Base-by-base conservation (phyloP, 441 rosid genomes). In the Syzygium malaccense region DNA sequence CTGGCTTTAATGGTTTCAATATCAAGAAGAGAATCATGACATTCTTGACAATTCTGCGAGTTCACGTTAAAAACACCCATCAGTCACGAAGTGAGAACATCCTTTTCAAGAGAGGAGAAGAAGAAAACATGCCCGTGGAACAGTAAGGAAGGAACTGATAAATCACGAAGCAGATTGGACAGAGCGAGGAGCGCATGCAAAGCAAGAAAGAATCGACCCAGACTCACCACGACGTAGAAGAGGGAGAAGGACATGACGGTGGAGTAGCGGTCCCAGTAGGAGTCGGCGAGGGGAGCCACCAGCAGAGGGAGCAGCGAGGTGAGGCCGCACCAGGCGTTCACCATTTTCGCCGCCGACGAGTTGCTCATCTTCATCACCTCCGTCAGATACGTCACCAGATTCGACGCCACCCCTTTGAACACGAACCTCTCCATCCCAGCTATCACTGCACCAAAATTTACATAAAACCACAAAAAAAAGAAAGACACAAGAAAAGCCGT, bases 381-480 rank as follows among this genome's bases (percentile, higher is more conserved):
- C 58, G 99, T 98, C 51, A 98, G 92, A 91, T 97, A 98, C 19
- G 98, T 98, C 86, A 98, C 98, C 86, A 98, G 92, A 91, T 98
- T 98, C 30, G 99, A 96, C 62, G 96, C 95, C 91, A 98, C 98
- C 88, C 99, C 99, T 91, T 98, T 98, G 95, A 95, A 98, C 55
- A 97, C 99, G 93, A 94, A 96, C 92, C 99, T 95, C 94, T 98
- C 99, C 86, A 95, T 94, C 6, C 98, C 99, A 68, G 97, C 96
- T 68, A 98, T 90, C 91, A 94, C 98, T 95, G 56, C 68, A 79
- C 13, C 57, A 33, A 25, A 20, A 20, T 55, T 55, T 33, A 87
- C 30, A 45, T 41, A n/a, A 33, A 30, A 3, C 84, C 17, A 45
- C 56, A 86, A n/a, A 41, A 48, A 2, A 20, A 41, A 18, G 66